phyloP scores from a whole-genome alignment of 805 yeast genomes.

The Lipomyces kockii region DNA sequence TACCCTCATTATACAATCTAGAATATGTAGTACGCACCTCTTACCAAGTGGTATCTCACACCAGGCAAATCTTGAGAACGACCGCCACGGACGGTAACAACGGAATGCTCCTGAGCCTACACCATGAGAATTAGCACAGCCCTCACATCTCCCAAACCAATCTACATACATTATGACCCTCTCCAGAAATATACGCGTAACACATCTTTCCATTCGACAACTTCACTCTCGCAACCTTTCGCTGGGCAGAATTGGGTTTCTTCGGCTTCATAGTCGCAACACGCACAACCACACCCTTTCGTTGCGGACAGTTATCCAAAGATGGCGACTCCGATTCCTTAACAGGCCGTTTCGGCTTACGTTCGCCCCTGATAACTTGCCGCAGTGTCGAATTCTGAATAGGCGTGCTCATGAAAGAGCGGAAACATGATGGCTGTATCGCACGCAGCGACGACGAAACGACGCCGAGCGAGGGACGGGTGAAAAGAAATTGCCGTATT shows the following conservation, averaged over 20 bases:
- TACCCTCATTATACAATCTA: neutral
- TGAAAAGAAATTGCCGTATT: neutral
- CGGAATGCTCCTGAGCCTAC: constrained; percentile 88
- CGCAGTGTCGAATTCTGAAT: constrained; percentile 64
- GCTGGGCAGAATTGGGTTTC: constrained; percentile 97
- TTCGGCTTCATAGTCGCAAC: constrained; percentile 96
- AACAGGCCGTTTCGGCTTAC: constrained; percentile 53
- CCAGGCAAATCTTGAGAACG: constrained; percentile 98
- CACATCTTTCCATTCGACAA: constrained; percentile 86
- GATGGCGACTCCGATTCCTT: constrained; percentile 73
- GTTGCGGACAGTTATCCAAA: constrained; percentile 79
- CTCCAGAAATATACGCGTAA: constrained; percentile 96
- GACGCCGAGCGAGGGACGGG: neutral
- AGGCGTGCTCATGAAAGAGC: constrained; percentile 17
- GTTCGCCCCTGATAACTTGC: constrained; percentile 73
- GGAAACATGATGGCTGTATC: neutral
- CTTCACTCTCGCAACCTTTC: constrained; percentile 95
- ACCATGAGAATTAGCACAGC: neutral
- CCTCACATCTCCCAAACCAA: neutral
- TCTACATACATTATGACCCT: constrained; percentile 79
- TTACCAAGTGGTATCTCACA: constrained; percentile 88
- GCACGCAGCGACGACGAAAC: neutral
- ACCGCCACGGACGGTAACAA: constrained; percentile 96
- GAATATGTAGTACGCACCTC: constrained; percentile 59
- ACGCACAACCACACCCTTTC: constrained; percentile 90